Evolutionary conservation across 2,329 filamentous ascomycete genomes (phyloP), one percentile per base, ranked within the genome.

Genomic region (Cordyceps farinosa): DNA sequence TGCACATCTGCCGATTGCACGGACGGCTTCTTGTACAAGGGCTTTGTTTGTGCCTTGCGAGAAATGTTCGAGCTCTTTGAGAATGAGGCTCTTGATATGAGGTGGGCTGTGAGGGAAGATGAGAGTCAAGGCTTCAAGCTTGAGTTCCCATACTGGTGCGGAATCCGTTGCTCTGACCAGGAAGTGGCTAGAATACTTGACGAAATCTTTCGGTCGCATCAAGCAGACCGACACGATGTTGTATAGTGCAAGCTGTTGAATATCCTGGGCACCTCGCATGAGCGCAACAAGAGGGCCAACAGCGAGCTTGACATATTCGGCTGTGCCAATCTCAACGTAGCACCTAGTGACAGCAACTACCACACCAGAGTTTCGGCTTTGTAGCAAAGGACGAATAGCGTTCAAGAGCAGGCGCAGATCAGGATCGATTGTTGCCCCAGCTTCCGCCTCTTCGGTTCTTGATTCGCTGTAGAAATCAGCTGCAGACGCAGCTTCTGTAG

Each of bases 171-270:
- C 85, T 63, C 88, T 88, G 59, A 99, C 85, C 11, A 99, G 83
- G 73, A 99, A 99, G 76, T 97, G 95, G 40, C 90, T 90, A 22
- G 90, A 86, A 71, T 97, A 94, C 71, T 87, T 90, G 62, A 94
- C 90, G 73, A 99, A 99, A n/a, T 89, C 84, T 45, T 84, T 80
- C 0, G 95, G 92, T 17, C 86, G 82, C 34, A 83, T 80, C 11
- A 98, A 81, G 70, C 91, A 95, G 51, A 99, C 90, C n/a, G 92
- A 90, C 11, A 97, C 92, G 64, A 98, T 93, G 73, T 98, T 97
- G 80, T 94, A 94, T 22, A 99, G 83, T 1, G 92, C 93, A 45
- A 97, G 85, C 71, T 96, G 89, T 72, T 96, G 90, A 58, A 97
- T 92, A 72, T 98, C 94, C 65, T 90, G 87, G 0, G 92, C 87